Evolutionary conservation across 805 yeast genomes (phyloP).

Genomic region (Candida silvicultrix): DNA sequence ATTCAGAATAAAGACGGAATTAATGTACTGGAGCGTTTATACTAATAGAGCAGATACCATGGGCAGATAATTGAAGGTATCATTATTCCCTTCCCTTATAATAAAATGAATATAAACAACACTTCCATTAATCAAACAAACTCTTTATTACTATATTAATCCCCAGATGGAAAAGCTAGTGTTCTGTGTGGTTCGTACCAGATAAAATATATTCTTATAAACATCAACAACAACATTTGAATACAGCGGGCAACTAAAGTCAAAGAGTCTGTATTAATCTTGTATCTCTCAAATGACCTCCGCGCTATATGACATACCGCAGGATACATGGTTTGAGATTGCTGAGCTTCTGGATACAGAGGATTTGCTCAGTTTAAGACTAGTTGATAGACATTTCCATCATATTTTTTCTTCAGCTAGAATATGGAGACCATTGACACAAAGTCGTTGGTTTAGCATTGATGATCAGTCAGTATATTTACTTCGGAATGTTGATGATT

Average conservation of each 20-base stretch:
- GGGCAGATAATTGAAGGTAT: too few relatives aligned
- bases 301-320: neutral
- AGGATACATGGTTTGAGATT: neutral
- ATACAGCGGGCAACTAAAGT: neutral
- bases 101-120: too few relatives aligned
- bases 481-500: neutral
- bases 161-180: too few relatives aligned
- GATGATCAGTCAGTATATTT: neutral
- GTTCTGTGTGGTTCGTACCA: too few relatives aligned
- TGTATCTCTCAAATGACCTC: neutral
- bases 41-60: too few relatives aligned
- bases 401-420: neutral
- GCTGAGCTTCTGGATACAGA: neutral
- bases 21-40: too few relatives aligned
- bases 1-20: too few relatives aligned
- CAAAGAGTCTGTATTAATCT: neutral
- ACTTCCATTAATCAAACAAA: too few relatives aligned
- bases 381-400: neutral
- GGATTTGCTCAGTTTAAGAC: neutral
- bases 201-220: too few relatives aligned
- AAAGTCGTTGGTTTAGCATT: neutral
- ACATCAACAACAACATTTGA: too few relatives aligned
- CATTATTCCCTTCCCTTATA: too few relatives aligned
- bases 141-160: too few relatives aligned
- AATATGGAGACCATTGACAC: neutral